These are phyloP conservation scores for Eucalyptus virginea DNA, from an alignment of 345 rosid species.

Conservation along the genomic window DNA sequence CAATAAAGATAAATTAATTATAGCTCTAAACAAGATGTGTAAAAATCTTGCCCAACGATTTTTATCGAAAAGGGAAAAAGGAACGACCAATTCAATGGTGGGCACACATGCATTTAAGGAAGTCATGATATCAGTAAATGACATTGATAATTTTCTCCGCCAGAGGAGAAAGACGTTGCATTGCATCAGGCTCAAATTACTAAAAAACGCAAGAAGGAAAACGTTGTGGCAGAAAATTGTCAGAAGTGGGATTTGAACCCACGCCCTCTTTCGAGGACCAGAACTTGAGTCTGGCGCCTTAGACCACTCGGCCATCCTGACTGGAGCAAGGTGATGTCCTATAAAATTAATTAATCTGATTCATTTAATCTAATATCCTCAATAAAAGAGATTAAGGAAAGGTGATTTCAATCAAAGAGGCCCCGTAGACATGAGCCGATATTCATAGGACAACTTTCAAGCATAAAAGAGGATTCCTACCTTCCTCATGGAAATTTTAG, in stretches of 20 bases:
- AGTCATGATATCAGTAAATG: not conserved
- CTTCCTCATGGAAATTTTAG: not conserved
- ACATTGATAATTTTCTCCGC: not conserved
- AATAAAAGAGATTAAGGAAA: not conserved
- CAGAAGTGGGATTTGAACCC: conserved; percentile 66
- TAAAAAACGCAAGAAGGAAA: not conserved
- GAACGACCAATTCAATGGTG: not conserved
- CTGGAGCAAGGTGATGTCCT: rapidly evolving
- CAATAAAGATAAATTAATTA: not conserved
- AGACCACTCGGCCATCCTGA: conserved; percentile 37
- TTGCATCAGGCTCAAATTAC: not conserved
- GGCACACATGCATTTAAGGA: not conserved
- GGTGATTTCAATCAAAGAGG: not conserved
- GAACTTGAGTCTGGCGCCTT: conserved; percentile 48
- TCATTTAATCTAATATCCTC: too few species aligned
- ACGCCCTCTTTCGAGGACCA: conserved; percentile 44
- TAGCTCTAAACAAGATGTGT: not conserved
- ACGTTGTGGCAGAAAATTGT: not conserved
- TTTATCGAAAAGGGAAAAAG: not conserved
- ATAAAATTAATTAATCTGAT: too few species aligned
- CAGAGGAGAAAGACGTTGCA: not conserved
- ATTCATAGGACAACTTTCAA: not conserved
- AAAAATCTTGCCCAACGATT: rapidly evolving
- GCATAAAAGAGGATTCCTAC: not conserved
- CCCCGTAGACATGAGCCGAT: not conserved